These are phyloP conservation scores for Mycena vitilis DNA, from an alignment of 768 basidiomycete genomes.

Conservation along the genomic window DNA sequence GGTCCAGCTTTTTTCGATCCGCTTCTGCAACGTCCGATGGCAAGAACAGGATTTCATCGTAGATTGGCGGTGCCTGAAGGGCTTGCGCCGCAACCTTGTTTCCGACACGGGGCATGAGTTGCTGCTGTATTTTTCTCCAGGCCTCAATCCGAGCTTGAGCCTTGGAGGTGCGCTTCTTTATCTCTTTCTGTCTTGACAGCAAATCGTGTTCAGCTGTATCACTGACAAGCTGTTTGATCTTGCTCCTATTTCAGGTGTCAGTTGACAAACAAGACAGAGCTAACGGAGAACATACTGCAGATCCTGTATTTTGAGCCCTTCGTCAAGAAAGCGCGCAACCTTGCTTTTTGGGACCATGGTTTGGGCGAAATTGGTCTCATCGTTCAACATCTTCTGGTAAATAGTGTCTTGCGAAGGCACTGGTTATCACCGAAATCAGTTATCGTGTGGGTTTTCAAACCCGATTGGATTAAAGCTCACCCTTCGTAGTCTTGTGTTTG, in stretches of 20 bases:
- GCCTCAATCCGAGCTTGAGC: not conserved
- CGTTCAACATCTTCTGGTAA: not conserved
- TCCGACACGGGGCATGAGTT: not conserved
- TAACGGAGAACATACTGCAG: not conserved
- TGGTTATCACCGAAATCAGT: not conserved
- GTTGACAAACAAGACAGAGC: not conserved
- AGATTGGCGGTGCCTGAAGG: not conserved
- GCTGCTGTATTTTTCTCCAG: not conserved
- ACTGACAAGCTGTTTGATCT: not conserved
- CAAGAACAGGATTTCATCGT: constrained; percentile 7
- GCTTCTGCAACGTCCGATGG: not conserved
- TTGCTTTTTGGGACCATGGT: constrained; percentile 1
- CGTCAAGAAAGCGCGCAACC: constrained; percentile 4
- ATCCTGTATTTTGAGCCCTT: constrained; percentile 9
- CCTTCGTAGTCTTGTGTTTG: not conserved
- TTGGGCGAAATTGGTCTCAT: constrained; percentile 6
- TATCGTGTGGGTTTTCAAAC: not conserved
- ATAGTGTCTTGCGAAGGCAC: constrained; percentile 3
- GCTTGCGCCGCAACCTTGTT: constrained; percentile 1
- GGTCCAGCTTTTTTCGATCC: not conserved
- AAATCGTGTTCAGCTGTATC: not conserved
- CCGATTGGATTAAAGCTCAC: not conserved
- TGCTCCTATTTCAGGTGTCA: not conserved
- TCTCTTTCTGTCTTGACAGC: not conserved
- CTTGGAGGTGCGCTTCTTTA: not conserved